phyloP scores from a whole-genome alignment of 768 basidiomycete species.

The Trametes meyenii region DNA sequence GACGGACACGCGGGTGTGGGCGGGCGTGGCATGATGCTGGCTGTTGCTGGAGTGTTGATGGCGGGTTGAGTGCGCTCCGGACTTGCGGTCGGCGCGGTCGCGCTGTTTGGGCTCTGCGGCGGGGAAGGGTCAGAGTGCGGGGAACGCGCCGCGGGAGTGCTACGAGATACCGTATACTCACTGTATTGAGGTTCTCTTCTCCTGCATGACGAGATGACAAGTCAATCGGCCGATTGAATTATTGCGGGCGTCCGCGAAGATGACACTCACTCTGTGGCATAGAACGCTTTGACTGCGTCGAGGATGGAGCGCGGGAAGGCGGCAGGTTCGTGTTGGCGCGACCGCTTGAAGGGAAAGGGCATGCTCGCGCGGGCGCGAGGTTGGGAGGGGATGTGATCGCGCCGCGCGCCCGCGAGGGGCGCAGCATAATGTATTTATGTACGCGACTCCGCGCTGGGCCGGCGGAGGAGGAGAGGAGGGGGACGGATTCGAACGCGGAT shows the following conservation, averaged over 20 bases:
- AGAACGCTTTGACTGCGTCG: constrained; percentile 34
- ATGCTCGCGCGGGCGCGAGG: constrained; percentile 31
- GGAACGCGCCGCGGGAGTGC: not conserved
- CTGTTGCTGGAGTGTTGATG: not conserved
- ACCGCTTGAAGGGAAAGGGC: constrained; percentile 46
- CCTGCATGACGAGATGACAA: constrained; percentile 7
- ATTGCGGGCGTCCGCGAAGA: not conserved
- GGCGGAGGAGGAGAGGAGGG: constrained; percentile 18
- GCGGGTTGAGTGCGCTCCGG: constrained; percentile 15
- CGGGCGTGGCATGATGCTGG: constrained; percentile 7
- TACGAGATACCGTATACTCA: constrained; percentile 4
- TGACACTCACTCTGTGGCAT: constrained; percentile 24
- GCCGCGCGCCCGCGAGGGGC: constrained; percentile 19
- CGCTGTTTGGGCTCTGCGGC: constrained; percentile 19
- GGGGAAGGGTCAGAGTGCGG: constrained; percentile 3
- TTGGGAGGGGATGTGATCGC: constrained; percentile 16
- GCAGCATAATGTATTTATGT: constrained; percentile 26
- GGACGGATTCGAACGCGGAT: constrained; percentile 21
- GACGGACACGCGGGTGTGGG: constrained; percentile 3
- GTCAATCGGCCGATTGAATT: constrained; percentile 13
- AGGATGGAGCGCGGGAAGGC: constrained; percentile 53
- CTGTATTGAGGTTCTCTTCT: constrained; percentile 26
- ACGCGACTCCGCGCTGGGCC: constrained; percentile 8
- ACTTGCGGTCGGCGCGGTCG: constrained; percentile 18
- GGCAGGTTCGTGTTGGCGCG: constrained; percentile 49